A percentile compares a stretch with the other conserved stretches of the same genome.
Conservation (phyloP, 768 basidiomycete species). For the Rossbeevera mucosa region DNA sequence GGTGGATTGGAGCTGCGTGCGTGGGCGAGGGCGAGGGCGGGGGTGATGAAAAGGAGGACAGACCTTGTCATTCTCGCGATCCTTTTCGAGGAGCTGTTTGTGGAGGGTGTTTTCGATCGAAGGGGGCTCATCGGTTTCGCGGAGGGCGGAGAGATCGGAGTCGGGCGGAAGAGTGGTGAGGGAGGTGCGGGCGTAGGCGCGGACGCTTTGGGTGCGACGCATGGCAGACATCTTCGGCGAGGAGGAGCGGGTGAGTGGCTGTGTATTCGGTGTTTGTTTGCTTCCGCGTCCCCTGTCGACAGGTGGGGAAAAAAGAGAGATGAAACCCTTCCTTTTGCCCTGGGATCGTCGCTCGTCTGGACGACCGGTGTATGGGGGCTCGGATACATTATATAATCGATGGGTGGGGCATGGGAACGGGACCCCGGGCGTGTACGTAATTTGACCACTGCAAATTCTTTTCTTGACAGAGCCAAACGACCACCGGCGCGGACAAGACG, state of each 20-base stretch:
- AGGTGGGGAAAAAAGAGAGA: too few species aligned
- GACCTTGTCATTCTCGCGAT: conserved; percentile 69
- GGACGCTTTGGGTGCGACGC: conserved; percentile 63
- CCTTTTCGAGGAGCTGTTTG: conserved; percentile 60
- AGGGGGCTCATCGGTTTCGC: conserved; percentile 53
- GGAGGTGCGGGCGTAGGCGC: conserved; percentile 52
- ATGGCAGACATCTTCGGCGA: conserved; percentile 20
- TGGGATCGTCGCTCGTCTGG: neutral
- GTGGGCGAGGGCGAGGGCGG: neutral
- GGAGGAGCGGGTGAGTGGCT: neutral
- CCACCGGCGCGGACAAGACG: neutral
- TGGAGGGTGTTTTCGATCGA: conserved; percentile 53
- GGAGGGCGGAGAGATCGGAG: conserved; percentile 53
- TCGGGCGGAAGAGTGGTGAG: conserved; percentile 19
- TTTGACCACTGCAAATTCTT: conserved; percentile 14
- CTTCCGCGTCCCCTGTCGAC: neutral
- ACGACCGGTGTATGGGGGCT: conserved; percentile 13
- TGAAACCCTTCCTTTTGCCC: neutral
- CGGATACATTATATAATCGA: conserved; percentile 17
- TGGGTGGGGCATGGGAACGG: neutral
- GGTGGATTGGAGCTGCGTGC: conserved; percentile 53
- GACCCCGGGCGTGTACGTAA: conserved; percentile 25
- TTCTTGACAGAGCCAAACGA: conserved; percentile 21
- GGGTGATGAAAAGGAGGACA: neutral
- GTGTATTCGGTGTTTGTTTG: neutral